These are phyloP conservation scores for Paxillus ammoniavirescens DNA, from an alignment of 768 basidiomycete genomes.

Conservation along the genomic window DNA sequence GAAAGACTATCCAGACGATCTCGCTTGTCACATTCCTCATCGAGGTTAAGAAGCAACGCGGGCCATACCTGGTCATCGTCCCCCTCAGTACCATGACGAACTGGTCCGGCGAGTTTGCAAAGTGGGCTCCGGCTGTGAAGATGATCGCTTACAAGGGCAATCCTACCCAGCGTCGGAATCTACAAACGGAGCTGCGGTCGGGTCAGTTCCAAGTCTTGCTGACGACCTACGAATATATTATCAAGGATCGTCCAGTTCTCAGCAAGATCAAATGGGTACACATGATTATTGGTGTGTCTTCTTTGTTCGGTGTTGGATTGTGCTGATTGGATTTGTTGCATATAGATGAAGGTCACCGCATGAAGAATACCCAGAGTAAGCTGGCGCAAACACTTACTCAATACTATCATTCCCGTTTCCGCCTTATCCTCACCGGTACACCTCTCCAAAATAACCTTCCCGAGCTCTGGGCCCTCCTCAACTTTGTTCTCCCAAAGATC, in stretches of 20 bases:
- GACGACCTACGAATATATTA: conserved; percentile 97
- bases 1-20: conserved; percentile 93
- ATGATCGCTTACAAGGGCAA: conserved; percentile 90
- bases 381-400: conserved; percentile 86
- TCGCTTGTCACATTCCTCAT: conserved; percentile 95
- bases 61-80: conserved; percentile 94
- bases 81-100: conserved; percentile 96
- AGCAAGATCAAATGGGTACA: conserved; percentile 95
- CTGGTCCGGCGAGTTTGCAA: conserved; percentile 96
- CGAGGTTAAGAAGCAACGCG: conserved; percentile 85
- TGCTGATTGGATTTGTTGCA: conserved; percentile 1
- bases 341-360: conserved; percentile 91
- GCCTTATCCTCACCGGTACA: conserved; percentile 93
- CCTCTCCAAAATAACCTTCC: conserved; percentile 97
- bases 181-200: conserved; percentile 74
- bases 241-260: conserved; percentile 90
- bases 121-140: conserved; percentile 87
- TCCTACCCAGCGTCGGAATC: conserved; percentile 72
- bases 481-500: conserved; percentile 91
- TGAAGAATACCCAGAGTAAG: conserved; percentile 95
- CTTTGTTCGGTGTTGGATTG: background rate
- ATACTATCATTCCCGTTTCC: conserved; percentile 89
- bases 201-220: conserved; percentile 89
- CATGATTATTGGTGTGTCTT: conserved; percentile 84
- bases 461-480: conserved; percentile 92